Percentiles rank a stretch among this genome's conserved stretches.
Evolutionary conservation across 441 rosid genomes (phyloP).

Genomic region (Gossypium davidsonii): DNA sequence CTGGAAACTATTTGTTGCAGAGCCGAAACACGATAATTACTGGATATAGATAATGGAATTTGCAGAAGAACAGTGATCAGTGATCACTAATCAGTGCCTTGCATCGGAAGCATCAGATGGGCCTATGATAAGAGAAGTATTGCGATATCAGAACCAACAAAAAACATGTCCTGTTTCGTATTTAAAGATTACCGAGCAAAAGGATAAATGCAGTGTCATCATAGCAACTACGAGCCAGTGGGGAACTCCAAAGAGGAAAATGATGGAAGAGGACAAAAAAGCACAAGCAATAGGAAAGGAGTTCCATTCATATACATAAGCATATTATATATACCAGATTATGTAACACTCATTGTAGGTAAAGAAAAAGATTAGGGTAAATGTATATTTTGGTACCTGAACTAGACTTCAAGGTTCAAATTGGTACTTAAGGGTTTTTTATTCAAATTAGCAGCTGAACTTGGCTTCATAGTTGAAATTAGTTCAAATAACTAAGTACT

Average conservation of each 20-base stretch:
- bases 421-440: too few species aligned
- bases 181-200: not conserved
- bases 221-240: not conserved
- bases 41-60: constrained; percentile 11
- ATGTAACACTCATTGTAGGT: too few species aligned
- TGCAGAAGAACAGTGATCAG: not conserved
- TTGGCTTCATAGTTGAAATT: too few species aligned
- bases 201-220: not conserved
- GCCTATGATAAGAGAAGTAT: constrained; percentile 25
- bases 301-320: too few species aligned
- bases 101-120: constrained; percentile 70
- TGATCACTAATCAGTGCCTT: constrained; percentile 37
- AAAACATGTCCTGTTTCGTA: not conserved
- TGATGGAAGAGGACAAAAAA: not conserved
- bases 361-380: too few species aligned
- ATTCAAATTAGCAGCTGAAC: too few species aligned
- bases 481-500: too few species aligned
- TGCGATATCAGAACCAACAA: constrained; percentile 9
- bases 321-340: too few species aligned
- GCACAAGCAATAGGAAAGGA: not conserved
- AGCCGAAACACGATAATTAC: constrained; percentile 10
- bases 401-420: too few species aligned
- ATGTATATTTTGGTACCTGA: too few species aligned
- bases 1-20: constrained; percentile 3
- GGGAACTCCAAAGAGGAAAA: not conserved